Evolutionary conservation across 192 early-diverging fungal genomes (phyloP).

Genomic region (Umbelopsis sp.): DNA sequence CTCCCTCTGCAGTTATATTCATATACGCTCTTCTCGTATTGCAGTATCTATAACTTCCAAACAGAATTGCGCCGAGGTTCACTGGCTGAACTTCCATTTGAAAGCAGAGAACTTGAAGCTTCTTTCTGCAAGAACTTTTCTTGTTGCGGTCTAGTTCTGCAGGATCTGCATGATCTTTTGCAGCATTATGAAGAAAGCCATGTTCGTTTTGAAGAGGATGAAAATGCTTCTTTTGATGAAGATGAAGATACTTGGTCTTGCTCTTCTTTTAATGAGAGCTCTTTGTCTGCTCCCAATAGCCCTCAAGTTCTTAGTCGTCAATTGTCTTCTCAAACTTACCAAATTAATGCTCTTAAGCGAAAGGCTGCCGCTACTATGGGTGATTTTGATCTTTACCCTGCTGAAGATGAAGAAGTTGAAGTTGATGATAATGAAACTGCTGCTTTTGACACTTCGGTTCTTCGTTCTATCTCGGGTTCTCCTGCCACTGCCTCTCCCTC

Average conservation of each 20-base stretch:
- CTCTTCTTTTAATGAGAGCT: constrained; percentile 9
- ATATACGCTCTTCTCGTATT: constrained; percentile 2
- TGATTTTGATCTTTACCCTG: constrained; percentile 20
- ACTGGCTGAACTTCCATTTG: constrained; percentile 32
- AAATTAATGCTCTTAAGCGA: constrained; percentile 31
- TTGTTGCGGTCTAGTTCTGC: constrained; percentile 89
- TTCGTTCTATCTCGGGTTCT: constrained; percentile 17
- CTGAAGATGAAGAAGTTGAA: not conserved
- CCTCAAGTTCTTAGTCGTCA: constrained; percentile 23
- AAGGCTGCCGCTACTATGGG: constrained; percentile 33
- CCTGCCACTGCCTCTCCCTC: constrained; percentile 7
- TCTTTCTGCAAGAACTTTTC: constrained; percentile 94
- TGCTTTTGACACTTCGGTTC: constrained; percentile 27
- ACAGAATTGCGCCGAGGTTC: constrained; percentile 11
- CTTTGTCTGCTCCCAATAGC: constrained; percentile 21
- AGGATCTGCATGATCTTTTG: constrained; percentile 91
- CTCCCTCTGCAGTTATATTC: not conserved
- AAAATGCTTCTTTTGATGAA: constrained; percentile 52
- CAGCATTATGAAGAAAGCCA: constrained; percentile 97
- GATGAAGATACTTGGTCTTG: constrained; percentile 24
- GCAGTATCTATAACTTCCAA: constrained; percentile 33
- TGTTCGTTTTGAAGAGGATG: constrained; percentile 86
- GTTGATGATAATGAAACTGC: constrained; percentile 18
- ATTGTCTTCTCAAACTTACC: constrained; percentile 19
- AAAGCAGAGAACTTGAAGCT: constrained; percentile 79